phyloP scores from a whole-genome alignment of 2,329 filamentous ascomycete species.

The Neopestalotiopsis rosae region DNA sequence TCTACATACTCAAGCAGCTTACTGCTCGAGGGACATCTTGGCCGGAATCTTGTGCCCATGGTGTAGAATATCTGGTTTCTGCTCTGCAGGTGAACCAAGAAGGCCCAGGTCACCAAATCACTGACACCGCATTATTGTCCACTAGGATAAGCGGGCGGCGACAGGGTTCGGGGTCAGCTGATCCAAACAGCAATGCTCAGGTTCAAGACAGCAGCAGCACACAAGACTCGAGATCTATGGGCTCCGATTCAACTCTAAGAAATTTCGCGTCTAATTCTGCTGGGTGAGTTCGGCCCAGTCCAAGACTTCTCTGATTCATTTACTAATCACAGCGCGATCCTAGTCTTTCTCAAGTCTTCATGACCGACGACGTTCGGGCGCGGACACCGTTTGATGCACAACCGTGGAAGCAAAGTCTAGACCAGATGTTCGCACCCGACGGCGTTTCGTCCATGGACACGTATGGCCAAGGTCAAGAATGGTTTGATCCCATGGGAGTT shows the following conservation, averaged over 20 bases:
- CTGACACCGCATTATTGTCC: not conserved
- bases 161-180: not conserved
- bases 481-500: conserved; percentile 25
- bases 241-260: not conserved
- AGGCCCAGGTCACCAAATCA: not conserved
- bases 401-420: not conserved
- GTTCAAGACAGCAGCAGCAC: not conserved
- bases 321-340: not conserved
- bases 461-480: conserved; percentile 19
- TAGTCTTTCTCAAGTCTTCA: not conserved
- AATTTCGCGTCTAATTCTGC: not conserved
- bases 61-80: conserved; percentile 22
- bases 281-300: not conserved
- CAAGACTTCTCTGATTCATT: not conserved
- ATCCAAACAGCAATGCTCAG: not conserved
- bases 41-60: conserved; percentile 24
- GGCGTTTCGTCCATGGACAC: not conserved
- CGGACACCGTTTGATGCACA: not conserved
- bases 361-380: not conserved
- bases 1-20: conserved; percentile 22
- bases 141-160: not conserved
- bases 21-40: conserved; percentile 24
- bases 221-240: not conserved
- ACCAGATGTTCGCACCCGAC: not conserved
- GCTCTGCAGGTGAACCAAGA: conserved; percentile 19